Conservation (phyloP, 495 filamentous ascomycete species). For the Aspergillus coremiiformis region DNA sequence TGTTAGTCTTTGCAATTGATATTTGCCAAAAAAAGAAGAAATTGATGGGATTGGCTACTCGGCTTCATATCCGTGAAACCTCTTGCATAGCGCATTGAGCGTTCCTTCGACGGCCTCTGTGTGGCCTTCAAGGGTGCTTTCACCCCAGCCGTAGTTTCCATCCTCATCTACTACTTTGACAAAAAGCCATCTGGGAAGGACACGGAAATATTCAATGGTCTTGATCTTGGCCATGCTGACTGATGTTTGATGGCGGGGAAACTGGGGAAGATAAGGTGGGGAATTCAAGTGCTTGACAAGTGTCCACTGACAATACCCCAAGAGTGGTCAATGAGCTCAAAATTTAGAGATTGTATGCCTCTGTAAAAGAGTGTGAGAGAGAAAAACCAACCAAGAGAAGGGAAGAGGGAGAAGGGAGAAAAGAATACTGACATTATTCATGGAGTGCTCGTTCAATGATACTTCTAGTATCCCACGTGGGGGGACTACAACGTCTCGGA, state of each 20-base stretch:
- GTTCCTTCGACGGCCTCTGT: slow-evolving; percentile 69
- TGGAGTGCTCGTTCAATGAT: not conserved
- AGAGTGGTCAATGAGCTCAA: not conserved
- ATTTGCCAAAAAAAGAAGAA: too few relatives aligned
- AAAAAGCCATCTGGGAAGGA: slow-evolving; percentile 71
- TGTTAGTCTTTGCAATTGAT: not conserved
- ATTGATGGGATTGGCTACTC: too few relatives aligned
- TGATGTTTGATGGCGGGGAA: not conserved
- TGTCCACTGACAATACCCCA: not conserved
- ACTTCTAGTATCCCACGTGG: not conserved
- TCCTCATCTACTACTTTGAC: slow-evolving; percentile 65
- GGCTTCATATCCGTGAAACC: slow-evolving; percentile 63
- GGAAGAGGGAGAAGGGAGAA: not conserved
- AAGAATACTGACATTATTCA: not conserved
- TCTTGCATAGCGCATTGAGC: slow-evolving; percentile 56
- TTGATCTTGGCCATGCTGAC: slow-evolving; percentile 57
- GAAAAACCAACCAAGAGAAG: not conserved
- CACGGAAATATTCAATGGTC: slow-evolving; percentile 66
- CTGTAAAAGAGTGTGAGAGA: not conserved
- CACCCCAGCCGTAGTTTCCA: slow-evolving; percentile 66
- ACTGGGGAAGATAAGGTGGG: not conserved
- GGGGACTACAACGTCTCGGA: not conserved
- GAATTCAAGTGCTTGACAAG: not conserved
- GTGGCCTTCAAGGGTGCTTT: slow-evolving; percentile 70
- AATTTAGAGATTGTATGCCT: not conserved